phyloP scores from a whole-genome alignment of 306 rosid genomes.

The Quercus variabilis region DNA sequence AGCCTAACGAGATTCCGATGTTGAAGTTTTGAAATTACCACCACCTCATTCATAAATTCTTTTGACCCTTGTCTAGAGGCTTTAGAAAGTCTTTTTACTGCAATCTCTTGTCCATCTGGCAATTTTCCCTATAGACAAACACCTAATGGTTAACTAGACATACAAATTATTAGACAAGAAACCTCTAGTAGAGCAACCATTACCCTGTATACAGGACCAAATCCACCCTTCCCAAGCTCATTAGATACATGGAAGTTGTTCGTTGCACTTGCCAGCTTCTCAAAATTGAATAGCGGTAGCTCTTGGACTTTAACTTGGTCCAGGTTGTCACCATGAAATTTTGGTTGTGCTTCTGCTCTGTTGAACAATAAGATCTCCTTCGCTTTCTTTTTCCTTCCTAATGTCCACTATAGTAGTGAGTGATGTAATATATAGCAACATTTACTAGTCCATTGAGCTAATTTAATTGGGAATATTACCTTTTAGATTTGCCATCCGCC shows the following conservation, averaged over 20 bases:
- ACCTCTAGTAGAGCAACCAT: neutral
- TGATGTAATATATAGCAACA: neutral
- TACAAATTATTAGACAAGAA: neutral
- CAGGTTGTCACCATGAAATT: slow-evolving; percentile 9
- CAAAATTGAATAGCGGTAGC: slow-evolving; percentile 34
- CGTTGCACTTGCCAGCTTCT: slow-evolving; percentile 36
- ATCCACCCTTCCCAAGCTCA: slow-evolving; percentile 33
- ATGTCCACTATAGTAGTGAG: neutral
- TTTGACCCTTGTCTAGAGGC: slow-evolving; percentile 40
- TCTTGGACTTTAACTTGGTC: slow-evolving; percentile 37
- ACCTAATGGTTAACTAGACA: neutral
- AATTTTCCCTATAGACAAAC: slow-evolving; percentile 21
- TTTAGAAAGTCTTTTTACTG: slow-evolving; percentile 42
- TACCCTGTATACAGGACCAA: slow-evolving; percentile 34
- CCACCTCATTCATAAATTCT: slow-evolving; percentile 47
- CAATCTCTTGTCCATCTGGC: slow-evolving; percentile 39
- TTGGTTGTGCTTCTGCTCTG: neutral
- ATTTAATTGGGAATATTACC: slow-evolving; percentile 9
- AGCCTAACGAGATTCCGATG: slow-evolving; percentile 50
- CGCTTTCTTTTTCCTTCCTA: neutral
- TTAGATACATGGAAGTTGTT: slow-evolving; percentile 28
- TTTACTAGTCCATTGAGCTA: neutral
- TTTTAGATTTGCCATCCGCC: neutral
- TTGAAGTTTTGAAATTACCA: slow-evolving; percentile 47
- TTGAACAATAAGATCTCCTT: neutral